Evolutionary conservation across 1,139 yeast species (phyloP), one percentile per base, ranked within the genome.

Genomic region (Blastobotrys serpentis): DNA sequence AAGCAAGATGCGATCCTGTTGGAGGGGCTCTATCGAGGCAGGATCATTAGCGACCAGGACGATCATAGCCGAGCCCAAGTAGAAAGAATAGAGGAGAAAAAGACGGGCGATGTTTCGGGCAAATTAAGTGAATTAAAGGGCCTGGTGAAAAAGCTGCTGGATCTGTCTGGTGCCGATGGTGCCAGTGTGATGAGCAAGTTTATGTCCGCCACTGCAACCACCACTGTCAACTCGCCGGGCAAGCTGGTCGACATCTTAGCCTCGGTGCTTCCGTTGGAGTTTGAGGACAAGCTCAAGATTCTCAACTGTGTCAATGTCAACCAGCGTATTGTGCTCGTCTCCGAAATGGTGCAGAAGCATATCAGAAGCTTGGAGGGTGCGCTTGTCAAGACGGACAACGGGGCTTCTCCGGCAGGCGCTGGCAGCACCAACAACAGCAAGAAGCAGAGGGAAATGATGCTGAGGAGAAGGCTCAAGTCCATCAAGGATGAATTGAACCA

Each of bases 211-310:
- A 45, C 48, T 14, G 48, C 50, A 47, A 50, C 57, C 45, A 53
- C 52, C 50, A 48, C 56, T 10, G 51, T 56, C 10, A 53, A 58
- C 32, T 57, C 66, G 6, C 66, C 72, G 2, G 62, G 65, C 2
- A 55, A 58, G 42, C 48, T 70, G 30, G 64, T 68, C 1, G 74
- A 70, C 49, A 52, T 69, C 30, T 55, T 69, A 41, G 63, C 63
- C 8, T 61, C 70, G n/a, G 59, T 69, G 14, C 56, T 70, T 37
- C 72, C 72, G 10, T 56, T 69, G 22, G 56, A 61, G 1, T 58
- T 53, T 36, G 54, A 53, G 2, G 66, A 67, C 38, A 66, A 67
- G 52, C 47, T 67, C 18, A 51, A 52, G 21, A 30, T 70, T 18
- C 54, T 70, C 23, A 58, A 61, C 5, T 61, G 65, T n/a, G 37